Evolutionary conservation across 2,329 filamentous ascomycete species (phyloP).

Genomic region (Lojkania enalia): DNA sequence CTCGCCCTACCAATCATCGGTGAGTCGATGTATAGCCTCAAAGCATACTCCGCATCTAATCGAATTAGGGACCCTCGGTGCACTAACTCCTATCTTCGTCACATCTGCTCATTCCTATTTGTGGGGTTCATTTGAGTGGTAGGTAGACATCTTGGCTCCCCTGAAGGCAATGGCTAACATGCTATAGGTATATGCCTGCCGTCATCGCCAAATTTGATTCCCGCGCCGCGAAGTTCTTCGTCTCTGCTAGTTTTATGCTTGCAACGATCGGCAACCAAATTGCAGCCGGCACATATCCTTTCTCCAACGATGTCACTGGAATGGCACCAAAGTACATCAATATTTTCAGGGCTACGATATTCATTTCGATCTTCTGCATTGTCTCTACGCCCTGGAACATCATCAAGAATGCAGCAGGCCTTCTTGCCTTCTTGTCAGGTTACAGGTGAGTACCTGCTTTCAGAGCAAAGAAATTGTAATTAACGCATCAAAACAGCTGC

Average conservation of each 20-base stretch:
- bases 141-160: slow-evolving; percentile 1
- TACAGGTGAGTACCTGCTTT: too few species aligned
- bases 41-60: neutral
- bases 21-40: neutral
- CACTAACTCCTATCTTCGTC: slow-evolving; percentile 52
- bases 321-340: slow-evolving; percentile 43
- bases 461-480: too few species aligned
- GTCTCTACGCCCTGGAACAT: slow-evolving; percentile 43
- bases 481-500: too few species aligned
- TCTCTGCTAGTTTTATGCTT: slow-evolving; percentile 46
- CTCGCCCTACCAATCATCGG: slow-evolving; percentile 54
- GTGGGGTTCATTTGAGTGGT: slow-evolving; percentile 53
- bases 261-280: slow-evolving; percentile 51
- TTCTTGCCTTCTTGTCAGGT: slow-evolving; percentile 41
- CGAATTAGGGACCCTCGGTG: slow-evolving; percentile 48
- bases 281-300: slow-evolving; percentile 46
- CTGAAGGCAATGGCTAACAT: neutral
- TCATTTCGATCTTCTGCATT: slow-evolving; percentile 42
- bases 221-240: slow-evolving; percentile 49
- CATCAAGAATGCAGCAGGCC: slow-evolving; percentile 40
- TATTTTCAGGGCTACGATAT: slow-evolving; percentile 39
- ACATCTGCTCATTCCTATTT: slow-evolving; percentile 51
- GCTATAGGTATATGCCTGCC: slow-evolving; percentile 48
- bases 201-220: slow-evolving; percentile 52
- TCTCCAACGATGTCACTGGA: slow-evolving; percentile 40